Base-by-base conservation (phyloP, 345 rosid species). In the Hevea brasiliensis region DNA sequence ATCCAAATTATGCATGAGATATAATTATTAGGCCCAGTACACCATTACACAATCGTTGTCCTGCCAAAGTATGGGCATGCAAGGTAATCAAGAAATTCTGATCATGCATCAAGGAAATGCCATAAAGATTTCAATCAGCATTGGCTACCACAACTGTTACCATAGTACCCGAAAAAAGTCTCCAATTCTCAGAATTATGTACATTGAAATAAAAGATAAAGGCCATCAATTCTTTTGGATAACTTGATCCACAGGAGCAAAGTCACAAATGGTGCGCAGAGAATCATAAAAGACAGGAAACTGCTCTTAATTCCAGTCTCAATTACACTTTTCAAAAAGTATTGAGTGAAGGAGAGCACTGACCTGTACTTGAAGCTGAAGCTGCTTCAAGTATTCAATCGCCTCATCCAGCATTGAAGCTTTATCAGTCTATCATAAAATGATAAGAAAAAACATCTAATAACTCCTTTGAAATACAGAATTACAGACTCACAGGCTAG, bases 331-430 rank as follows among this genome's bases (percentile, higher is more conserved):
- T 18, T 50, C 23, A 70, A 44, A 57, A 56, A 63, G 32, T 6
- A 50, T 26, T 3, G 53, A 47, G 37, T 21, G 59, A 26, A 72
- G 21, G 63, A 63, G 42, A 71, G n/a, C 9, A 57, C 68, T 61
- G 20, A 85, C 94, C 92, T 91, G 97, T 8, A 91, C 92, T 85
- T 88, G 97, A 72, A 89, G 89, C 76, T 89, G 97, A 78, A 91
- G 97, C 78, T 91, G 97, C 81, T 89, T 91, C 65, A 91, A 77
- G 75, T 91, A 91, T 37, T 91, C 97, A 47, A 91, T 91, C 15
- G 89, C 92, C 73, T 89, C 97, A 76, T 91, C 94, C 79, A 91
- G 88, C 97, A 91, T 91, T 8, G 97, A 91, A 42, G 97, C 97
- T 79, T 89, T 91, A 72, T 91, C 97, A 53, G 94, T 89, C 97